Evolutionary conservation across 2,329 filamentous ascomycete species (phyloP), one percentile per base, ranked within the genome.

Genomic region (Trichoderma sp.): DNA sequence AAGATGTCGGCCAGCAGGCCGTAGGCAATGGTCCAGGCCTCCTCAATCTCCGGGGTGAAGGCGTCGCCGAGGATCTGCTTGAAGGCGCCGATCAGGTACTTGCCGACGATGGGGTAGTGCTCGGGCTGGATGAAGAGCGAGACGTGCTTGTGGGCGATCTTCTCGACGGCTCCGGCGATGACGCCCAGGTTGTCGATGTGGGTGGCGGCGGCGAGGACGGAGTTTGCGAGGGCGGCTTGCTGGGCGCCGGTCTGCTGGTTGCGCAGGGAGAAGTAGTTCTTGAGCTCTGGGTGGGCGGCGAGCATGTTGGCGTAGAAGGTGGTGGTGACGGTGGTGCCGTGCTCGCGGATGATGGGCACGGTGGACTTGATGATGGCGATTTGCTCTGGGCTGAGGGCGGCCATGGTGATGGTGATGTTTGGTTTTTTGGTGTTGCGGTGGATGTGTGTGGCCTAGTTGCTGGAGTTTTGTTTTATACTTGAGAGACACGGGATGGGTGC

Each of bases 91-190:
- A 95, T 84, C 1, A 95, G 85, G 78, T 90, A 86, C 74, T 88
- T 85, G 53, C 91, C 92, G 3, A 95, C 92, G 34, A 93, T 86
- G 66, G 84, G 81, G 79, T 95, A 95, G 70, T 93, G 89, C 34
- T 90, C 90, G 0, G 92, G 86, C 73, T 84, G 82, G 77, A 95
- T 87, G 78, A 88, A 88, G 28, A 95, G 85, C 2, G 88, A 91
- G 28, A 86, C 91, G 78, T 95, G 92, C 82, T 93, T 94, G 77
- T 94, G 88, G 72, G 90, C 91, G 74, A 95, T 93, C 76, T 90
- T 87, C 80, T 93, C 90, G 12, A 88, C 83, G 47, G 82, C 82
- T 30, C 87, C 84, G 13, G 79, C 79, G 2, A 94, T 84, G 17
- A 84, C 87, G 63, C 85, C 86, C 0, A 93, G 85, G 77, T 93